These are phyloP conservation scores for Pythium phragmitis DNA, from an alignment of 352 stramenopile genomes.

Conservation along the genomic window DNA sequence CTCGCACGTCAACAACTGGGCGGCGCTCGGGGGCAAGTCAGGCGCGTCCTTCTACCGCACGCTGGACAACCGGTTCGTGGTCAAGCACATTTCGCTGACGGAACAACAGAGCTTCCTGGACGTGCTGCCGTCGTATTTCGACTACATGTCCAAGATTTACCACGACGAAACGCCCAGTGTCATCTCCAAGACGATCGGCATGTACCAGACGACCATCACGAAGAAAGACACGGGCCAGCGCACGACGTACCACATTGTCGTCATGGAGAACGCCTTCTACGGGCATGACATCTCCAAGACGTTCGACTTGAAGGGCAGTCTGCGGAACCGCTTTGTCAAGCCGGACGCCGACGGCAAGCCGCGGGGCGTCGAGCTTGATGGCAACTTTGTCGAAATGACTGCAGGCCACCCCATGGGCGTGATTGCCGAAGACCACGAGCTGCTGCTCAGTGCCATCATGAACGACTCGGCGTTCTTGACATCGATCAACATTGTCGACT, in stretches of 20 bases:
- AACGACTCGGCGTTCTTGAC: conserved; percentile 97
- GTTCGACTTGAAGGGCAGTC: conserved; percentile 99
- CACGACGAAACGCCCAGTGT: conserved; percentile 94
- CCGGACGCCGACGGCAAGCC: conserved; percentile 27
- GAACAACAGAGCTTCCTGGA: conserved; percentile 94
- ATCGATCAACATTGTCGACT: conserved; percentile 99
- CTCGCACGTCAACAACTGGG: conserved; percentile 84
- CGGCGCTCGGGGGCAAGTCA: conserved; percentile 96
- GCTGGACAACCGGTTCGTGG: conserved; percentile 95
- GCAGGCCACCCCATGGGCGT: conserved; percentile 75
- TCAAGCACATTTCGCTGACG: conserved; percentile 97
- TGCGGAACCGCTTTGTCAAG: conserved; percentile 92
- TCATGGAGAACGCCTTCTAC: conserved; percentile 98
- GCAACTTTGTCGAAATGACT: conserved; percentile 83
- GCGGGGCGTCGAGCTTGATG: conserved; percentile 71
- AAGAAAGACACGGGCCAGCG: conserved; percentile 91
- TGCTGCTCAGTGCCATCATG: conserved; percentile 87
- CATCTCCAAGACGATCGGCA: conserved; percentile 96
- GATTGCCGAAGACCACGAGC: conserved; percentile 66
- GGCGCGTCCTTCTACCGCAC: conserved; percentile 96
- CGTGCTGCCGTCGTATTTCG: conserved; percentile 92
- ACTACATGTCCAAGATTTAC: conserved; percentile 96
- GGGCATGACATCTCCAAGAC: conserved; percentile 91
- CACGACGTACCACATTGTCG: conserved; percentile 90
- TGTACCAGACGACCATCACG: conserved; percentile 97